A percentile compares a stretch with the other conserved stretches of the same genome.
Conservation (phyloP, 139 green algal genomes). For the Asterochloris sp. region DNA sequence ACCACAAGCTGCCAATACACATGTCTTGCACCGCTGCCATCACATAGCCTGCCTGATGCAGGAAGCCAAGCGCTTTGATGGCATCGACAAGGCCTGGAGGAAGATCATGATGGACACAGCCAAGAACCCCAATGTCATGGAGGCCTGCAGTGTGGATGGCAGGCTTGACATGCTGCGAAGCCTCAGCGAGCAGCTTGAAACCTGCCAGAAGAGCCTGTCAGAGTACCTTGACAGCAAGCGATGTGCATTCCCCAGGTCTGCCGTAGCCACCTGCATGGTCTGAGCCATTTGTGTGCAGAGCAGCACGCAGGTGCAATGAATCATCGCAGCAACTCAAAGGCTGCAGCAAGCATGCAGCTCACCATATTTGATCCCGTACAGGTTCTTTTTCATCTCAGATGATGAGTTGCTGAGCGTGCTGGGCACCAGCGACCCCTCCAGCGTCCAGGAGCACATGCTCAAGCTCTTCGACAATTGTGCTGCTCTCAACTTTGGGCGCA, state of each 20-base stretch:
- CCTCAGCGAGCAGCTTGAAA: conserved; percentile 68
- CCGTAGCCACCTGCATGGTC: too few species aligned
- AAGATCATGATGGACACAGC: conserved; percentile 79
- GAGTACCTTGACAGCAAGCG: conserved; percentile 87
- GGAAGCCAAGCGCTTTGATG: conserved; percentile 81
- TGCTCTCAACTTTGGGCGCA: conserved; percentile 67
- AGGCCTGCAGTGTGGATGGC: conserved; percentile 62
- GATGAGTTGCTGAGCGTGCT: conserved; percentile 83
- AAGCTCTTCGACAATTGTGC: conserved; percentile 94
- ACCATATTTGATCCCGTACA: neutral
- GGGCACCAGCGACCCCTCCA: conserved; percentile 70
- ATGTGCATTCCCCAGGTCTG: conserved; percentile 59
- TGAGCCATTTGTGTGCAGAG: too few species aligned
- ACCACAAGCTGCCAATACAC: neutral
- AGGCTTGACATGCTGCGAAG: conserved; percentile 55
- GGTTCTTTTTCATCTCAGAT: conserved; percentile 90
- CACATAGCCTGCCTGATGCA: conserved; percentile 6
- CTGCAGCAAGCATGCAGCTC: too few species aligned
- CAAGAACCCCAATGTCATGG: conserved; percentile 73
- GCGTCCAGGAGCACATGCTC: conserved; percentile 88
- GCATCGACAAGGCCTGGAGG: conserved; percentile 71
- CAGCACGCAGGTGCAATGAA: too few species aligned
- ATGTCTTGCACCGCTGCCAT: neutral
- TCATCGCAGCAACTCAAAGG: too few species aligned
- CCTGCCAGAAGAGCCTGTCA: conserved; percentile 77